These are phyloP conservation scores for Moesziomyces sp. DNA, from an alignment of 1,284 basidiomycete species.

Conservation along the genomic window DNA sequence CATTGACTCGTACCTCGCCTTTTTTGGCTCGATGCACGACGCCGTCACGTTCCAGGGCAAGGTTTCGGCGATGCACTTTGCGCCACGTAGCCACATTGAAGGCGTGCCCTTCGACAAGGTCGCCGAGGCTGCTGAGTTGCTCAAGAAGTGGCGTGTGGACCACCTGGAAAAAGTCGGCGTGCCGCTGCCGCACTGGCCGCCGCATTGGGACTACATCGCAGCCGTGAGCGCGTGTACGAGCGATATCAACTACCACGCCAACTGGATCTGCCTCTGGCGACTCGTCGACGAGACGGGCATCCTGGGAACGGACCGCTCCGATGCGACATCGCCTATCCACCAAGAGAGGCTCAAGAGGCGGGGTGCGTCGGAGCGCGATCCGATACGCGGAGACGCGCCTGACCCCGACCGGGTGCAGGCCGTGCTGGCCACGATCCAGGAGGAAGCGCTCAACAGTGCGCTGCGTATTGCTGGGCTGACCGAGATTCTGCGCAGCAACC, in stretches of 20 bases:
- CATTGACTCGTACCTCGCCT: constrained; percentile 40
- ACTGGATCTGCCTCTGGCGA: constrained; percentile 74
- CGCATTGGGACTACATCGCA: constrained; percentile 88
- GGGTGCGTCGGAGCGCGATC: background rate
- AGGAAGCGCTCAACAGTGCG: constrained; percentile 84
- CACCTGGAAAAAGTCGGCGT: constrained; percentile 83
- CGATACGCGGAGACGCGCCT: constrained; percentile 22
- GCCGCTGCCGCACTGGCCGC: constrained; percentile 76
- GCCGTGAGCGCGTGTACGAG: constrained; percentile 80
- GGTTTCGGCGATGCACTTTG: constrained; percentile 82
- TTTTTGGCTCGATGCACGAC: constrained; percentile 32
- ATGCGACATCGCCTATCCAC: constrained; percentile 37
- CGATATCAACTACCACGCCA: constrained; percentile 85
- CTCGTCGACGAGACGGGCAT: constrained; percentile 82
- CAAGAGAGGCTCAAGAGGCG: constrained; percentile 27
- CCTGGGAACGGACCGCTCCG: constrained; percentile 37
- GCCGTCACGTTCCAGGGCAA: constrained; percentile 75
- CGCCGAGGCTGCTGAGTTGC: constrained; percentile 73
- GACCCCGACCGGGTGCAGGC: constrained; percentile 47
- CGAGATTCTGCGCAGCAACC: constrained; percentile 65
- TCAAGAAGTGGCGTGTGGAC: constrained; percentile 79
- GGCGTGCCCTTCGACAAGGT: constrained; percentile 80
- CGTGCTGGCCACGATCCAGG: constrained; percentile 63
- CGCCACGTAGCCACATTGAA: constrained; percentile 77
- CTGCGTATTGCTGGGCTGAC: constrained; percentile 85